phyloP scores from a whole-genome alignment of 306 rosid genomes.

The Pyrus communis region DNA sequence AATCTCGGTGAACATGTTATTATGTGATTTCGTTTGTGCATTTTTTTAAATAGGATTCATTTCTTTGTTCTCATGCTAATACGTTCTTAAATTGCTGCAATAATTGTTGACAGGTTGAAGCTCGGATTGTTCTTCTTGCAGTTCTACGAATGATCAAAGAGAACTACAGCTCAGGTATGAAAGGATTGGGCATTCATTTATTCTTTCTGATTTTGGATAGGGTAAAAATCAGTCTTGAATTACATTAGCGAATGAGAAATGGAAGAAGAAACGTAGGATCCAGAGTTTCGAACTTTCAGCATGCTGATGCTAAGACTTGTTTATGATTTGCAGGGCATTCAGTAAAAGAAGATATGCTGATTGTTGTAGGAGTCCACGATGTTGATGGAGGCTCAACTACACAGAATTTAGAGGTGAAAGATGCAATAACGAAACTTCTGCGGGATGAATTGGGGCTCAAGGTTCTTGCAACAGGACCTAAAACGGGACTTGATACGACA shows the following conservation, averaged over 20 bases:
- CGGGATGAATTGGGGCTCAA: slow-evolving; percentile 67
- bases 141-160: slow-evolving; percentile 91
- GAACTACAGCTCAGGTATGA: slow-evolving; percentile 61
- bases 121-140: slow-evolving; percentile 83
- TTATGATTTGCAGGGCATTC: slow-evolving; percentile 49
- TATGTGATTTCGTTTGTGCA: background rate
- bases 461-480: slow-evolving; percentile 45
- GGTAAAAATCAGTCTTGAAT: background rate
- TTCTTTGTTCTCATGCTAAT: background rate
- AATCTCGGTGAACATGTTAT: background rate
- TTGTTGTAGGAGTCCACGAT: slow-evolving; percentile 61
- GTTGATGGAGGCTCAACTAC: slow-evolving; percentile 30
- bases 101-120: slow-evolving; percentile 69
- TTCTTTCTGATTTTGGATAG: background rate
- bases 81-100: slow-evolving; percentile 15
- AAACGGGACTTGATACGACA: slow-evolving; percentile 28
- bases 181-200: background rate
- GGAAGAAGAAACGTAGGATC: background rate
- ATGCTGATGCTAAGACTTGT: slow-evolving; percentile 13
- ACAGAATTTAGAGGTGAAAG: slow-evolving; percentile 46
- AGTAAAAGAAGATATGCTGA: slow-evolving; percentile 66
- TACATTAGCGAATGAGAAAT: background rate
- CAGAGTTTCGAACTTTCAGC: background rate
- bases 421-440: slow-evolving; percentile 62
- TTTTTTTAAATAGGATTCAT: background rate